Evolutionary conservation across 306 rosid genomes (phyloP), one percentile per base, ranked within the genome.

Genomic region (Urtica urens): DNA sequence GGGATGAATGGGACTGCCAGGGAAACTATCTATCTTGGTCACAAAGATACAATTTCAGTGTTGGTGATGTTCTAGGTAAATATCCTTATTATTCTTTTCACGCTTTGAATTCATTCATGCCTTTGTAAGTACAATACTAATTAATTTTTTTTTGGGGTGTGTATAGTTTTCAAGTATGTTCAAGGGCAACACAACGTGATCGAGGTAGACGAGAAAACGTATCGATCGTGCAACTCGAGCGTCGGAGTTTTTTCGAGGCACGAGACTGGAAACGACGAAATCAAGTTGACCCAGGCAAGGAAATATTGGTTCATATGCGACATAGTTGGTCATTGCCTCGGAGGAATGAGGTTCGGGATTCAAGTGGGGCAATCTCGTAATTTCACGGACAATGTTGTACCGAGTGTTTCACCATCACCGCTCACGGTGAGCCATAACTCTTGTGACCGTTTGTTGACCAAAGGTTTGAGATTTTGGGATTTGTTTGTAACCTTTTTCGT

Each of bases 291-390:
- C n/a, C 20, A 71, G 38, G 68, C 60, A 13, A 71, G 53, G 52
- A 60, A 59, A 12, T 60, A 60, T 44, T 71, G 68, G 76, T 71
- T 71, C 57, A 54, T 71, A 33, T 71, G 76, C 26, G 43, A 59
- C 23, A 46, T 70, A 6, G 26, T 4, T 9, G 76, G 71, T 0
- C 76, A 70, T 58, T 70, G 76, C 46, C 50, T 70, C 19, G 68
- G 63, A 13, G 76, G 71, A 26, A 70, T 64, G 76, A 64, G 63
- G 39, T 59, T 70, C 28, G 15, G 55, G 5, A 35, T 70, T 34
- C 59, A 49, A 13, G 76, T 59, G 5, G 49, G 59, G 35, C 24
- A 43, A 42, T 2, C 52, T 23, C 51, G 18, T 20, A 10, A 39
- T 33, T 16, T 21, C 30, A 22, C 69, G 23, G 34, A 20, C 11